Evolutionary conservation across 2,329 filamentous ascomycete genomes (phyloP).

Genomic region (Thielaviopsis musarum): DNA sequence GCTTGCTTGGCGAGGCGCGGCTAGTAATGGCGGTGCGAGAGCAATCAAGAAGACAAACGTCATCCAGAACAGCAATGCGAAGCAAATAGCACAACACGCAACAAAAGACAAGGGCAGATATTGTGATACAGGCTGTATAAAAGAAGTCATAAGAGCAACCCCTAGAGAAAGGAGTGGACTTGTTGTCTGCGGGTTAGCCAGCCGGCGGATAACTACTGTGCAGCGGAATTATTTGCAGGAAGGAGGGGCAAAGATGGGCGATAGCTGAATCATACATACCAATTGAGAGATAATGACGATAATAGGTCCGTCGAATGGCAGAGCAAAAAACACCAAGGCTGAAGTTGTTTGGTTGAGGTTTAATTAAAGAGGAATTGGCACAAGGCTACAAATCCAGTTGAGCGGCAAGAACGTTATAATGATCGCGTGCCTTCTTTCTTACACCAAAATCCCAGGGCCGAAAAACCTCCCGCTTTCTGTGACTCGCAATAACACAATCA

Average conservation of each 20-base stretch:
- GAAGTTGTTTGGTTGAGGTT: background rate
- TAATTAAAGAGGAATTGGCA: background rate
- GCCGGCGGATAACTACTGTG: background rate
- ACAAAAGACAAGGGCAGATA: background rate
- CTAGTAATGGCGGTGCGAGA: background rate
- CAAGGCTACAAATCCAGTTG: too few relatives aligned
- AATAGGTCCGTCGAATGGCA: background rate
- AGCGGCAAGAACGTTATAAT: too few relatives aligned
- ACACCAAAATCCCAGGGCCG: too few relatives aligned
- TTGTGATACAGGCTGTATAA: background rate
- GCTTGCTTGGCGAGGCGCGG: background rate
- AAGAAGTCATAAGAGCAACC: background rate
- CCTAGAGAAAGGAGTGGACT: background rate
- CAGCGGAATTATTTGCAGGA: background rate
- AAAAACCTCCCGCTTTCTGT: too few relatives aligned
- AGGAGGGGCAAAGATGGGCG: background rate
- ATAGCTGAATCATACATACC: background rate
- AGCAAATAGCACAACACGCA: background rate
- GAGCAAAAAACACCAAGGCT: background rate
- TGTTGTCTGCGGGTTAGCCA: background rate
- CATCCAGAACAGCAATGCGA: background rate
- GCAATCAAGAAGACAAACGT: background rate
- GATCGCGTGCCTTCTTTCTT: too few relatives aligned
- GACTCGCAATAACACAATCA: too few relatives aligned
- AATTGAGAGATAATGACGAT: background rate